Evolutionary conservation across 495 filamentous ascomycete genomes (phyloP).

Genomic region (Tuber microsphaerosporum): DNA sequence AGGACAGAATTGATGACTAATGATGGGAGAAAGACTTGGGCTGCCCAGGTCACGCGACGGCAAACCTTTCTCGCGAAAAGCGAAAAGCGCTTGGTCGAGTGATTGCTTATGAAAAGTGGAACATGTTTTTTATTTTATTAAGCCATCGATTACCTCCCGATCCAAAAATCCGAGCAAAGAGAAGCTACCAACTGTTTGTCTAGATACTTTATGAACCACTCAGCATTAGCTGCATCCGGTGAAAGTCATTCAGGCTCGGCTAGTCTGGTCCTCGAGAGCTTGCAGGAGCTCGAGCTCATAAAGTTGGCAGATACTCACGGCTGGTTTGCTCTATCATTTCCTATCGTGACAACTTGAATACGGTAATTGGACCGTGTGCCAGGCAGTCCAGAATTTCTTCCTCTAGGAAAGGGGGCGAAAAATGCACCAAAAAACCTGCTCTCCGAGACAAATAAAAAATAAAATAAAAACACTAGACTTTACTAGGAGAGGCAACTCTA

Average conservation of each 20-base stretch:
- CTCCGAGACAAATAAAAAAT: too few species aligned
- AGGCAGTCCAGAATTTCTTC: too few species aligned
- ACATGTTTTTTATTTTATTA: slow-evolving; percentile 49
- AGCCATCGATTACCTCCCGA: slow-evolving; percentile 57
- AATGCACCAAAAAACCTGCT: too few species aligned
- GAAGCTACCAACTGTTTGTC: slow-evolving; percentile 51
- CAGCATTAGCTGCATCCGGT: slow-evolving; percentile 57
- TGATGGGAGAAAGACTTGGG: slow-evolving; percentile 56
- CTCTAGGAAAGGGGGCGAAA: too few species aligned
- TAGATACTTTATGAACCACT: slow-evolving; percentile 35
- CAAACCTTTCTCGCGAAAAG: slow-evolving; percentile 48
- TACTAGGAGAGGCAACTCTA: too few species aligned
- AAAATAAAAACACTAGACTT: too few species aligned
- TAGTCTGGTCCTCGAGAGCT: slow-evolving; percentile 43
- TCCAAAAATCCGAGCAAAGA: slow-evolving; percentile 52
- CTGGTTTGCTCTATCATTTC: too few species aligned
- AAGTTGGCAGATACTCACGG: slow-evolving; percentile 48
- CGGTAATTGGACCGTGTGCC: too few species aligned
- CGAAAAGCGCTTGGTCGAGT: slow-evolving; percentile 2
- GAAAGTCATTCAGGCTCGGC: slow-evolving; percentile 49
- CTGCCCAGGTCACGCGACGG: slow-evolving; percentile 55
- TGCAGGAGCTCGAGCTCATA: slow-evolving; percentile 49
- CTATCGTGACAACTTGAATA: too few species aligned
- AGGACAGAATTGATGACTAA: slow-evolving; percentile 56
- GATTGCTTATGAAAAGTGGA: background rate